Evolutionary conservation across 2,329 filamentous ascomycete genomes (phyloP).

Genomic region (Coniochaeta pulveracea): DNA sequence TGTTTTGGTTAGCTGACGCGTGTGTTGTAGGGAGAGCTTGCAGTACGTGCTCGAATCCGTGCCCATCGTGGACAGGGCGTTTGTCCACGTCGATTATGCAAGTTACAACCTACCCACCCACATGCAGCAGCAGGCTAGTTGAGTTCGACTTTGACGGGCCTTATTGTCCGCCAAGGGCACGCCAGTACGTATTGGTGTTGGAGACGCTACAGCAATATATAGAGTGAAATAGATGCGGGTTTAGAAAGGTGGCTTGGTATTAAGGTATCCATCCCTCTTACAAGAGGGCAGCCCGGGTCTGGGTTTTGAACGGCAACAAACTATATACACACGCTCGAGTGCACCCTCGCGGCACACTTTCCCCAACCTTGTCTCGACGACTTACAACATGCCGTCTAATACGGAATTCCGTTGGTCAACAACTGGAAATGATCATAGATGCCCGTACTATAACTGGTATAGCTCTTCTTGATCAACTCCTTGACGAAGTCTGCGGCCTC

Average conservation of each 20-base stretch:
- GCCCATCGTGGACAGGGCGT: conserved; percentile 63
- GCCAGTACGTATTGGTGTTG: too few species aligned
- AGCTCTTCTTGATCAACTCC: conserved; percentile 79
- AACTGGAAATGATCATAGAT: conserved; percentile 98
- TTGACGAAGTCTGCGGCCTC: conserved; percentile 94
- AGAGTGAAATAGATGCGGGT: too few species aligned
- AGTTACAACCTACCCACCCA: conserved; percentile 52
- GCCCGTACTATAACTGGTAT: conserved; percentile 81
- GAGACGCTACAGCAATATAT: too few species aligned
- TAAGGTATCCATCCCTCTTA: too few species aligned
- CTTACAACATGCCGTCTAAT: conserved; percentile 49
- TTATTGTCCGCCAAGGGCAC: too few species aligned
- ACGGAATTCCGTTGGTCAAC: conserved; percentile 94
- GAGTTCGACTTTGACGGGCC: not conserved
- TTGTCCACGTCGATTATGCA: conserved; percentile 56
- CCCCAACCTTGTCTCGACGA: too few species aligned
- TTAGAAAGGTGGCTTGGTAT: too few species aligned
- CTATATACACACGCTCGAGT: too few species aligned
- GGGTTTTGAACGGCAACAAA: too few species aligned
- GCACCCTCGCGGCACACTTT: too few species aligned
- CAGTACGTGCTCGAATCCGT: conserved; percentile 80
- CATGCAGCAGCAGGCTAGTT: conserved; percentile 30
- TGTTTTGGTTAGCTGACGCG: not conserved
- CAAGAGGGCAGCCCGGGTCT: too few species aligned
- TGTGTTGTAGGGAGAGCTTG: conserved; percentile 47